phyloP scores from a whole-genome alignment of 2,329 filamentous ascomycete species.

The Xylariaceae sp. region DNA sequence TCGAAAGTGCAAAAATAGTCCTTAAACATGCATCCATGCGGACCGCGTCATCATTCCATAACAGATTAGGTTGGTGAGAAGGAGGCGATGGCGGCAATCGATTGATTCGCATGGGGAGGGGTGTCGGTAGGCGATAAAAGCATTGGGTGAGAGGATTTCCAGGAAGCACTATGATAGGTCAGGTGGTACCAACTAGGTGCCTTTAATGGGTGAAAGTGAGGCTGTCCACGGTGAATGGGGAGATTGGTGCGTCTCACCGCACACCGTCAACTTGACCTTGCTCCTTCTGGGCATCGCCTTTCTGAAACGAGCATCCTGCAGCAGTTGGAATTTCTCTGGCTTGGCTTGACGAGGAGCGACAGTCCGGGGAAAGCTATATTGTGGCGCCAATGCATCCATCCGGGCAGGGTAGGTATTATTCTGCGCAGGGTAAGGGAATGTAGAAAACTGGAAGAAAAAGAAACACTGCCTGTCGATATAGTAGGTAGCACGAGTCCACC shows the following conservation, averaged over 20 bases:
- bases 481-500: not conserved
- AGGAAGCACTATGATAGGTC: slow-evolving; percentile 19
- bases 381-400: no score
- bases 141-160: slow-evolving; percentile 10
- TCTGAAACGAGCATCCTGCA: slow-evolving; percentile 6
- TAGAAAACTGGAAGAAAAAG: slow-evolving; percentile 3
- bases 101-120: no score
- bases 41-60: slow-evolving; percentile 3
- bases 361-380: no score
- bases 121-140: no score
- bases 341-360: no score
- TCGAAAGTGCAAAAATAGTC: no score
- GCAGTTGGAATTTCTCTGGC: no score
- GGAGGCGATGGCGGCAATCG: no score
- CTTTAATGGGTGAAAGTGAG: slow-evolving; percentile 15
- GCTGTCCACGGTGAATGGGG: slow-evolving; percentile 24
- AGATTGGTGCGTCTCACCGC: slow-evolving; percentile 26
- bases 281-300: slow-evolving; percentile 12
- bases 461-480: no score
- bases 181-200: slow-evolving; percentile 19
- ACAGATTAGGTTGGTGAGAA: no score
- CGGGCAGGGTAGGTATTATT: no score
- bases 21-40: no score
- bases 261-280: slow-evolving; percentile 19
- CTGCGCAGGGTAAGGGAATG: slow-evolving; percentile 2